Evolutionary conservation across 495 filamentous ascomycete genomes (phyloP), one percentile per base, ranked within the genome.

Genomic region (Penicillium verhagenii): DNA sequence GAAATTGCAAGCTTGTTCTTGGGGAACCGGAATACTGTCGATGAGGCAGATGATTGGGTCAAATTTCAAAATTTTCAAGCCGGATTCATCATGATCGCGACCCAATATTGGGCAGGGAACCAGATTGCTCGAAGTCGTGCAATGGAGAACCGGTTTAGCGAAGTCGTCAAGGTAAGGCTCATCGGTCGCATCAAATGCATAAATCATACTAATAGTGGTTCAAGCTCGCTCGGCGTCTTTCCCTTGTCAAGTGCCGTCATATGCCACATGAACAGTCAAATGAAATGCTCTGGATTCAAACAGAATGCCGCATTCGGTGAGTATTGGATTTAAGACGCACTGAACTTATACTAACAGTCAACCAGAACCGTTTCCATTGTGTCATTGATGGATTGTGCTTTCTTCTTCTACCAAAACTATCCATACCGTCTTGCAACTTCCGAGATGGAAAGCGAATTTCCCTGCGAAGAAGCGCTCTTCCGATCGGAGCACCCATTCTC

Each of bases 101-200:
- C 64, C 13, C 78, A 80, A 48, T 79, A 78, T 48, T 80, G 76
- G 76, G 67, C 76, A 9, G 78, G 78, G 10, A 69, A 62, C 47
- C 69, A 57, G 1, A 53, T 61, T 0, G 69, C 74, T 18, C 68
- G 70, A 31, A 74, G 72, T 47, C 70, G 78, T 3, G 73, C 69
- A 0, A 74, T 77, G 71, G 76, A 79, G 43, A 72, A 60, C 21
- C 68, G 74, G 3, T 80, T 79, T 37, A 68, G 67, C 49, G 69
- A 75, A 54, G 56, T 79, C 6, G 58, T 79, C 39, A 72, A 72
- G 50, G 73, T 72, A 61, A 53, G 56, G 35, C 20, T 11, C 11
- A 9, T 18, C 18, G 1, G 3, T 19, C 23, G 8, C 21, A 21
- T 19, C 10, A 0, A 20, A 19, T 21, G n/a, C n/a, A 43, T 39